Percentiles rank a stretch among this genome's conserved stretches.
These are phyloP conservation scores for Neurospora tetrasperma DNA, from an alignment of 495 filamentous ascomycete genomes.

Conservation along the genomic window DNA sequence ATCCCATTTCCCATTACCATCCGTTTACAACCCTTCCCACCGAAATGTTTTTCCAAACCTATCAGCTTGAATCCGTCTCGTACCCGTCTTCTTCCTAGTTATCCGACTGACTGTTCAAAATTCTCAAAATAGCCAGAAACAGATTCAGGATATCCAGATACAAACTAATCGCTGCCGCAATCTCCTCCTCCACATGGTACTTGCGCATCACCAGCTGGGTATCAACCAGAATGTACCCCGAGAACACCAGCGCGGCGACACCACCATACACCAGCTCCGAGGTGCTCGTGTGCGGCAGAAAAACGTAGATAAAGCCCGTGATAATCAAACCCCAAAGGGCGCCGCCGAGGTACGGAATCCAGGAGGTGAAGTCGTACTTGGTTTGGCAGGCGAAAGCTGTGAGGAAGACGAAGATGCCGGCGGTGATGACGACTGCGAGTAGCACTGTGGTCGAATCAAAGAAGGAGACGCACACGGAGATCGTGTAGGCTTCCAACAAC, in stretches of 20 bases:
- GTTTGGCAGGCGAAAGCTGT: slow-evolving; percentile 95
- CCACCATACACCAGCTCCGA: slow-evolving; percentile 77
- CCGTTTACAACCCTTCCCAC: not conserved
- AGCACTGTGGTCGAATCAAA: slow-evolving; percentile 45
- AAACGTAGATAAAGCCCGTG: slow-evolving; percentile 81
- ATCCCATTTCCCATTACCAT: not conserved
- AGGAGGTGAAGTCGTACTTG: slow-evolving; percentile 94
- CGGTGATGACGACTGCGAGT: slow-evolving; percentile 87
- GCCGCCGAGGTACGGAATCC: slow-evolving; percentile 93
- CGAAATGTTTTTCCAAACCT: not conserved
- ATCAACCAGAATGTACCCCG: slow-evolving; percentile 87
- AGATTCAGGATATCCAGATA: slow-evolving; percentile 96
- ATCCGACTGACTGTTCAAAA: slow-evolving; percentile 79
- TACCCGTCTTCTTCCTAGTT: slow-evolving; percentile 42
- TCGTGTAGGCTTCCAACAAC: slow-evolving; percentile 81
- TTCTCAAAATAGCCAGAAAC: slow-evolving; percentile 85
- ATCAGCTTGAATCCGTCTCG: not conserved
- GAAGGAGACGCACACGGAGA: slow-evolving; percentile 84
- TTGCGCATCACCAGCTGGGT: slow-evolving; percentile 91
- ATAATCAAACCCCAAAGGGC: slow-evolving; percentile 80
- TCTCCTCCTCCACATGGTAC: slow-evolving; percentile 98
- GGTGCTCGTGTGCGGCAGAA: slow-evolving; percentile 70
- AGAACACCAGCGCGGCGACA: slow-evolving; percentile 76
- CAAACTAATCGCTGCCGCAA: slow-evolving; percentile 87
- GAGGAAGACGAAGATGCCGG: slow-evolving; percentile 85